These are phyloP conservation scores for Rhodotorula kratochvilovae DNA, from an alignment of 768 basidiomycete genomes.

Conservation along the genomic window DNA sequence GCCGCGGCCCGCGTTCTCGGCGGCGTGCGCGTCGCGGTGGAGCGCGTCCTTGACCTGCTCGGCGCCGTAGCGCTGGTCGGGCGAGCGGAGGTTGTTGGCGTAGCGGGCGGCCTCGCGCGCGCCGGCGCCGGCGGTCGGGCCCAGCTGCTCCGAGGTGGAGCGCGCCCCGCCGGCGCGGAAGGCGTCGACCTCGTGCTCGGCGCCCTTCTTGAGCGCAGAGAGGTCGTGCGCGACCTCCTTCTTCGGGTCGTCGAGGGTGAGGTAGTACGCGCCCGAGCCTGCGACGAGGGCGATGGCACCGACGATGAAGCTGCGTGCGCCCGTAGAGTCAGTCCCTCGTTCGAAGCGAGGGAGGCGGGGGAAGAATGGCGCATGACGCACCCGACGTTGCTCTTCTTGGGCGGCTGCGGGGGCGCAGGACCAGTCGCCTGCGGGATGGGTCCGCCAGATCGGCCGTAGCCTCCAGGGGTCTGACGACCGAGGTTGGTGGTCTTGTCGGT, in stretches of 20 bases:
- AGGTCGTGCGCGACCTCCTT: background rate
- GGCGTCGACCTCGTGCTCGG: background rate
- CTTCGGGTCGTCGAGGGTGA: conserved; percentile 1
- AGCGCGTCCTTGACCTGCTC: conserved; percentile 22
- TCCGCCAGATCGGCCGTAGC: background rate
- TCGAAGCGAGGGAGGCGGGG: background rate
- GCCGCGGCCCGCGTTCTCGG: background rate
- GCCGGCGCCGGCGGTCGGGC: background rate
- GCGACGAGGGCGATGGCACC: background rate
- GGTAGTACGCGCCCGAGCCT: conserved; percentile 6
- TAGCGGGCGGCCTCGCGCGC: background rate
- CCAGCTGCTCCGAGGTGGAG: background rate
- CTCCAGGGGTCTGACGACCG: background rate
- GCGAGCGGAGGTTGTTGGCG: background rate
- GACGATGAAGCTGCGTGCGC: conserved; percentile 1
- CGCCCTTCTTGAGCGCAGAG: background rate
- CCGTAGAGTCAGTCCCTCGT: background rate
- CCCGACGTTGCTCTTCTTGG: conserved; percentile 9
- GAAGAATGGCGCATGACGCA: background rate
- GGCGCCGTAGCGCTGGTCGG: conserved; percentile 7
- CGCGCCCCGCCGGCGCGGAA: background rate
- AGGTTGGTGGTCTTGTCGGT: conserved; percentile 3
- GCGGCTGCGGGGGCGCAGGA: background rate
- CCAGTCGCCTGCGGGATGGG: background rate
- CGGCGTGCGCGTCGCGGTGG: background rate